Percentiles rank a stretch among this genome's conserved stretches.
Conservation (phyloP, 2,329 filamentous ascomycete species). For the Fusarium newnesense region DNA sequence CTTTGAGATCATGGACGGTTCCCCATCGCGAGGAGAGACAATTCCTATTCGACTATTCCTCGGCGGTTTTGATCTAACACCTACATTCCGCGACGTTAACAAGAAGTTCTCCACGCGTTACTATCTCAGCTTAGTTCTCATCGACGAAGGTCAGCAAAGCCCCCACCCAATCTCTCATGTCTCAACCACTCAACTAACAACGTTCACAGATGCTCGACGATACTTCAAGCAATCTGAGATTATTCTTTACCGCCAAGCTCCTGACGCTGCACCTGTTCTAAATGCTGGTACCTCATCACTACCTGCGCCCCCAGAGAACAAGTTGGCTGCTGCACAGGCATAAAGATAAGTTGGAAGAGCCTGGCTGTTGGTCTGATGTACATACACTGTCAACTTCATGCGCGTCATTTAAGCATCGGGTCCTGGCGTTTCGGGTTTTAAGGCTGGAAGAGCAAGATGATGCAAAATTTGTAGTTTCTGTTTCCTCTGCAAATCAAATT, state of each 20-base stretch:
- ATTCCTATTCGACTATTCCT: conserved; percentile 98
- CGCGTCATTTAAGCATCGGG: conserved; percentile 52
- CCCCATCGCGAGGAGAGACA: conserved; percentile 92
- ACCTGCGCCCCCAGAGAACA: conserved; percentile 57
- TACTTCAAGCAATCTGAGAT: conserved; percentile 99
- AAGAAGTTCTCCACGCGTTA: conserved; percentile 99
- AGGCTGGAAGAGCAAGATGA: conserved; percentile 41
- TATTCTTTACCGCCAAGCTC: conserved; percentile 88
- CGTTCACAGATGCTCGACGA: conserved; percentile 80
- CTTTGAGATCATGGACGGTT: conserved; percentile 99
- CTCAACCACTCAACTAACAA: conserved; percentile 26
- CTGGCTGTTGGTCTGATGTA: conserved; percentile 29
- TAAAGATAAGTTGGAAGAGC: conserved; percentile 26
- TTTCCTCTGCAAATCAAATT: conserved; percentile 34
- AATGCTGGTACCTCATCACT: conserved; percentile 54
- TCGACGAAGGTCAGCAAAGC: conserved; percentile 80
- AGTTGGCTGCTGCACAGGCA: conserved; percentile 51
- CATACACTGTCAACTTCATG: conserved; percentile 42
- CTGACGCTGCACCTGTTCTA: conserved; percentile 57
- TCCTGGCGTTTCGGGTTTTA: conserved; percentile 51
- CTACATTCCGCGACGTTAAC: conserved; percentile 98
- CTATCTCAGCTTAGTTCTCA: conserved; percentile 94
- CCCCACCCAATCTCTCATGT: neutral
- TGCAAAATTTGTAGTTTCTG: conserved; percentile 38
- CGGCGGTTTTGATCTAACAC: conserved; percentile 95